Evolutionary conservation across 768 basidiomycete genomes (phyloP).

Genomic region (Pleurotus citrinopileatus): DNA sequence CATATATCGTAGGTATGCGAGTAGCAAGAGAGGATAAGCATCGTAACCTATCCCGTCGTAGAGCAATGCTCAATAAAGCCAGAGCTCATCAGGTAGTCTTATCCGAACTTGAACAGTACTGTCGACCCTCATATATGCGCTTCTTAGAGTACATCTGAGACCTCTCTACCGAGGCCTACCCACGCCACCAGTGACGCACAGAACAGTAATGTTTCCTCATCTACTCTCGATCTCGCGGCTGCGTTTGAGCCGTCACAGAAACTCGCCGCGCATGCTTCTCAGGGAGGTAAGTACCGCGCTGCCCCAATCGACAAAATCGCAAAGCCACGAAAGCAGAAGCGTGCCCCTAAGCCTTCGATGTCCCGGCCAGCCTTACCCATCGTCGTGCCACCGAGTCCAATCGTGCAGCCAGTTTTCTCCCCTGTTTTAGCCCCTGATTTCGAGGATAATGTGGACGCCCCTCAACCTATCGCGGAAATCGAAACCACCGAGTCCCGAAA

Average conservation of each 20-base stretch:
- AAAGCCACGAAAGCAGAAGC: background rate
- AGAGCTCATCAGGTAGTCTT: background rate
- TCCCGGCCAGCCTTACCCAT: background rate
- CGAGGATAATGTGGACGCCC: background rate
- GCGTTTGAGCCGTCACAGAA: background rate
- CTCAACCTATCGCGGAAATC: background rate
- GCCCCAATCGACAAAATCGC: background rate
- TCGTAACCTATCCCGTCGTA: slow-evolving; percentile 41
- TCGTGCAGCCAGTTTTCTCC: background rate
- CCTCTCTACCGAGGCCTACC: background rate
- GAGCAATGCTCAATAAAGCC: slow-evolving; percentile 22
- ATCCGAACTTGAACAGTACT: no score
- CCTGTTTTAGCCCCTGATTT: background rate
- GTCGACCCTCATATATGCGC: background rate
- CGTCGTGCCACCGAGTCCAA: background rate
- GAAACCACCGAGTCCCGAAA: background rate
- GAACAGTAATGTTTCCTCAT: background rate
- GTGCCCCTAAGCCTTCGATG: background rate
- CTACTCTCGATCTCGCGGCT: background rate
- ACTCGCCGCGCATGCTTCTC: background rate
- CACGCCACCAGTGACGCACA: background rate
- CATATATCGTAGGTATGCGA: slow-evolving; percentile 38
- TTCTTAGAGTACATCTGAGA: background rate
- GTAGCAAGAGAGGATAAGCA: slow-evolving; percentile 66
- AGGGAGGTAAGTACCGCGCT: background rate